These are phyloP conservation scores for Wickerhamomyces subpelliculosus DNA, from an alignment of 805 yeast species.

Conservation along the genomic window DNA sequence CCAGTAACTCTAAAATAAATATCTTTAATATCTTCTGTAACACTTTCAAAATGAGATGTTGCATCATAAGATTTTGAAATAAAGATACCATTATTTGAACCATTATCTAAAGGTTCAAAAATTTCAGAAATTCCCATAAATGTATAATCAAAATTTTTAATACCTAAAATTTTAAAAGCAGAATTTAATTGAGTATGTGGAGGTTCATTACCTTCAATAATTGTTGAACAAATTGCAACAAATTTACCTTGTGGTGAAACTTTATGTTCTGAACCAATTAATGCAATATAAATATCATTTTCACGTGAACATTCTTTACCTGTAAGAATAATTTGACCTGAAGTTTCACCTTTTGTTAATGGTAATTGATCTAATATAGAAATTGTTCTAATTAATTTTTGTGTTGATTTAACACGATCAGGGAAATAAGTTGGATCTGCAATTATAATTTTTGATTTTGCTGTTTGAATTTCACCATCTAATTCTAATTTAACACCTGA, in stretches of 20 bases:
- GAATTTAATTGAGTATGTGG: slow-evolving; percentile 92
- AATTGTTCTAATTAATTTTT: slow-evolving; percentile 41
- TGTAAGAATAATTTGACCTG: slow-evolving; percentile 91
- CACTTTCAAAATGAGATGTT: slow-evolving; percentile 89
- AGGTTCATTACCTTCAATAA: slow-evolving; percentile 89
- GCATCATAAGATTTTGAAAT: slow-evolving; percentile 90
- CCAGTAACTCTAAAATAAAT: slow-evolving; percentile 89
- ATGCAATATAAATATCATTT: slow-evolving; percentile 92
- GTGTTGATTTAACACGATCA: slow-evolving; percentile 32
- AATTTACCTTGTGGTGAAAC: slow-evolving; percentile 86
- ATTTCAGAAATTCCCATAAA: slow-evolving; percentile 92
- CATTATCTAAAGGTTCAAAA: slow-evolving; percentile 82
- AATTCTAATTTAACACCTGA: slow-evolving; percentile 78
- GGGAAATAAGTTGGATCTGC: slow-evolving; percentile 99
- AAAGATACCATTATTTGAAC: slow-evolving; percentile 69
- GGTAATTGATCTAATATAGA: slow-evolving; percentile 87
- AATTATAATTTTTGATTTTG: slow-evolving; percentile 87
- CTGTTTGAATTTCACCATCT: slow-evolving; percentile 57
- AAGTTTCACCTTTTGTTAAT: slow-evolving; percentile 73
- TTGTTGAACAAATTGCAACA: slow-evolving; percentile 89
- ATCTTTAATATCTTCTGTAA: slow-evolving; percentile 96
- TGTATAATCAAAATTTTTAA: slow-evolving; percentile 39
- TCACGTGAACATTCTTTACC: slow-evolving; percentile 92
- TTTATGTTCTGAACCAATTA: slow-evolving; percentile 81
- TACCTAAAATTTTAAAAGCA: slow-evolving; percentile 85